phyloP scores from a whole-genome alignment of 139 green algal species.

The Coelastrella sp. region DNA sequence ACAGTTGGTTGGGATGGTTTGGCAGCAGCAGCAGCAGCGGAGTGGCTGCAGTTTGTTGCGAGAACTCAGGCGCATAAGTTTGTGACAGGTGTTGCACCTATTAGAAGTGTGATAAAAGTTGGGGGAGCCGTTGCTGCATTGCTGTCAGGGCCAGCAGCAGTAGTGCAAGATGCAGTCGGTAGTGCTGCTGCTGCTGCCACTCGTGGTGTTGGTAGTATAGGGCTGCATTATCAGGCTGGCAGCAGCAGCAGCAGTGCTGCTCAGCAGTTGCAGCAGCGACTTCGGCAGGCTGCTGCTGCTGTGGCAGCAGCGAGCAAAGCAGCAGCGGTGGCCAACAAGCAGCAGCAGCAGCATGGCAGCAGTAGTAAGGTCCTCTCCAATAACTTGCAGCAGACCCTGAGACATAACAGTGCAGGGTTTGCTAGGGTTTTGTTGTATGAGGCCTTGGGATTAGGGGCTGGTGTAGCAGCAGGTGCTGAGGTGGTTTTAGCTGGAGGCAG shows the following conservation, averaged over 20 bases:
- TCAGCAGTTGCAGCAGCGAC: constrained; percentile 10
- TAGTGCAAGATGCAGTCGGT: constrained; percentile 9
- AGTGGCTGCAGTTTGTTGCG: constrained; percentile 72
- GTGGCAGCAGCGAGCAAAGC: background rate
- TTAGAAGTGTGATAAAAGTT: constrained; percentile 65
- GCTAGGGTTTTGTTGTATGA: constrained; percentile 61
- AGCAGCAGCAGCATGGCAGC: constrained; percentile 7
- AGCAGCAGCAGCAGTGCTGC: background rate
- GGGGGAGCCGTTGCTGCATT: constrained; percentile 60
- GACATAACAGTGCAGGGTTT: constrained; percentile 44
- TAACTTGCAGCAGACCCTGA: constrained; percentile 33
- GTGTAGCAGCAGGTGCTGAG: constrained; percentile 57
- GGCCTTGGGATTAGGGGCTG: constrained; percentile 60
- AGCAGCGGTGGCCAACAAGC: background rate
- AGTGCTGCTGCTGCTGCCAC: background rate
- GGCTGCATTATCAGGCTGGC: background rate
- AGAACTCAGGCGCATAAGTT: constrained; percentile 81
- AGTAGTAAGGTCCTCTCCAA: background rate
- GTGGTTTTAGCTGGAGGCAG: constrained; percentile 49
- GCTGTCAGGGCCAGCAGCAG: constrained; percentile 61
- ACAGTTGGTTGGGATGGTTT: constrained; percentile 70
- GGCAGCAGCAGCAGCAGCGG: constrained; percentile 52
- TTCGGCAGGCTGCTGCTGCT: background rate
- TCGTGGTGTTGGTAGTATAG: background rate
- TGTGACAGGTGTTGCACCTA: constrained; percentile 71